A percentile compares a stretch with the other conserved stretches of the same genome.
Conservation (phyloP, 2,329 filamentous ascomycete genomes). For the Aschersonia sp. region DNA sequence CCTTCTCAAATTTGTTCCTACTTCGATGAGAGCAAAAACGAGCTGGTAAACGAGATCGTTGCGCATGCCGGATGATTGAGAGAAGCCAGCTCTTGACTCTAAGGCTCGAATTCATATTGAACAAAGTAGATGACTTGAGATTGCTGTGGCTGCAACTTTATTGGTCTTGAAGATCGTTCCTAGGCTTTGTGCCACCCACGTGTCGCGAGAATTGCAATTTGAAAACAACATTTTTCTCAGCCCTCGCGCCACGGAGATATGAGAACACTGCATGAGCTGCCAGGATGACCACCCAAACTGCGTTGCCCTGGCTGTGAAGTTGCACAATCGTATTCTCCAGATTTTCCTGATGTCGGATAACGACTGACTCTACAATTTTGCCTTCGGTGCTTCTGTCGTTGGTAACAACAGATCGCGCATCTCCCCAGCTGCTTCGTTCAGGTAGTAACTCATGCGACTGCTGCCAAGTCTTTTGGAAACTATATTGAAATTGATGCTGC, state of each 20-base stretch:
- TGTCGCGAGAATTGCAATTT: too few species aligned
- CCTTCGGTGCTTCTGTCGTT: slow-evolving; percentile 64
- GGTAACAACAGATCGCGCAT: slow-evolving; percentile 76
- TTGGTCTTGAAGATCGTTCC: too few species aligned
- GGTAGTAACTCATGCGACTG: slow-evolving; percentile 86
- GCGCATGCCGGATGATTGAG: slow-evolving; percentile 63
- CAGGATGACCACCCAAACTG: too few species aligned
- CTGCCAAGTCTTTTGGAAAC: slow-evolving; percentile 86
- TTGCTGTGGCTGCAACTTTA: too few species aligned
- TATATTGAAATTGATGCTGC: slow-evolving; percentile 91
- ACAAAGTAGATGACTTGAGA: background rate
- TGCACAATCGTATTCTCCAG: background rate
- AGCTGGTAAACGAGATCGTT: slow-evolving; percentile 84
- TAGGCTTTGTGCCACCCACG: too few species aligned
- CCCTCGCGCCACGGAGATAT: too few species aligned
- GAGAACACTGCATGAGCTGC: too few species aligned
- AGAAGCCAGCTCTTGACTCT: too few species aligned
- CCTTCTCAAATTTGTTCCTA: slow-evolving; percentile 81
- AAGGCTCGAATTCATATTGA: background rate
- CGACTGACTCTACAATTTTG: slow-evolving; percentile 56
- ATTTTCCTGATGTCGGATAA: background rate
- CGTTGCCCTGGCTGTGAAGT: background rate
- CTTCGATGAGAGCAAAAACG: slow-evolving; percentile 53
- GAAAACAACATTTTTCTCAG: too few species aligned
- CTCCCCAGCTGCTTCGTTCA: slow-evolving; percentile 86